Conservation (phyloP, 495 filamentous ascomycete species). For the Amniculicola lignicola region DNA sequence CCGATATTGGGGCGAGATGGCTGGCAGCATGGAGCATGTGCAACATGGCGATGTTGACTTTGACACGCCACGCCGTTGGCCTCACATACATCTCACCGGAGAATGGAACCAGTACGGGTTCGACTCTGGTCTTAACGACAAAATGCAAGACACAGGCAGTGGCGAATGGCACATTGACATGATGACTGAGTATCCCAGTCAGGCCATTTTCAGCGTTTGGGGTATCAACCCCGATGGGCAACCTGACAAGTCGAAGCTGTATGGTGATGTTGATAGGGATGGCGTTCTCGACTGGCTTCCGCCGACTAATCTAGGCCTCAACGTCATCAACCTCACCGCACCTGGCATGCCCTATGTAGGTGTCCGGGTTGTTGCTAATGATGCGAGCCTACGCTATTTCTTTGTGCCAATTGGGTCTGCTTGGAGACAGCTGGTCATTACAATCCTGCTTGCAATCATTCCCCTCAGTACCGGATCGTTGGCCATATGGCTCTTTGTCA, state of each 20-base stretch:
- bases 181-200: conserved; percentile 63
- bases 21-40: conserved; percentile 62
- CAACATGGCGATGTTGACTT: conserved; percentile 60
- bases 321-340: conserved; percentile 60
- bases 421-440: conserved; percentile 57
- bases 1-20: conserved; percentile 64
- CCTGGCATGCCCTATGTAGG: conserved; percentile 56
- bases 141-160: conserved; percentile 52
- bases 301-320: conserved; percentile 55
- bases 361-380: conserved; percentile 57
- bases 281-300: conserved; percentile 62
- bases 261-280: conserved; percentile 61
- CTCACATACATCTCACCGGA: conserved; percentile 64
- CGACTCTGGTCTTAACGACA: conserved; percentile 59
- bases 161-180: conserved; percentile 61
- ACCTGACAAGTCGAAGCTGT: conserved; percentile 58
- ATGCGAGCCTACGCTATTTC: conserved; percentile 52
- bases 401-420: conserved; percentile 55
- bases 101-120: conserved; percentile 67
- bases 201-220: conserved; percentile 66
- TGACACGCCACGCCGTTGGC: conserved; percentile 50
- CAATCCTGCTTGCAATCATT: conserved; percentile 55
- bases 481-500: conserved; percentile 59
- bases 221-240: conserved; percentile 64
- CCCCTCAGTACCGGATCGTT: conserved; percentile 51